These are phyloP conservation scores for Candida bentonensis DNA, from an alignment of 805 yeast genomes.

Conservation along the genomic window DNA sequence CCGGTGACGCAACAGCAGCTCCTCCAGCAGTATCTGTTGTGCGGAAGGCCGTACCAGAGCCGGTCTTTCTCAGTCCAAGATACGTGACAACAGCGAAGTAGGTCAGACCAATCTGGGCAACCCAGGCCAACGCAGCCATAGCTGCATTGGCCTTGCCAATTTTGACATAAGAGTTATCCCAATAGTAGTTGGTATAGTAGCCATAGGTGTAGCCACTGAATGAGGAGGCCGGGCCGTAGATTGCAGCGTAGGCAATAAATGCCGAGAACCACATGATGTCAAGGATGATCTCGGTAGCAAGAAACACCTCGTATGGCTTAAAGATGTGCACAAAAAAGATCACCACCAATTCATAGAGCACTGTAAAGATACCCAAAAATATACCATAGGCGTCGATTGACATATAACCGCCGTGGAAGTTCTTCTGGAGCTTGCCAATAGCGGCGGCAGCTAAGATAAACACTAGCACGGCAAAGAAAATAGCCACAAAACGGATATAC, in stretches of 20 bases:
- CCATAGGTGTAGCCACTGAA: not conserved
- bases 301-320: not conserved
- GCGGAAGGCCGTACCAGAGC: not conserved
- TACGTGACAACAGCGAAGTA: not conserved
- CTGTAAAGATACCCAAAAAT: conserved; percentile 2
- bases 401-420: not conserved
- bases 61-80: not conserved
- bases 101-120: not conserved
- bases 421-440: not conserved
- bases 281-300: not conserved
- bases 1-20: too few relatives aligned
- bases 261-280: not conserved
- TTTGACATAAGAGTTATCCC: not conserved
- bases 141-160: not conserved
- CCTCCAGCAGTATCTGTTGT: too few relatives aligned
- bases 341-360: not conserved
- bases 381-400: conserved; percentile 2
- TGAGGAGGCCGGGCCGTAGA: not conserved
- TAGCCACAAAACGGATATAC: too few relatives aligned
- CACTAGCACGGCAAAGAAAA: not conserved
- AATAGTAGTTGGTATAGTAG: not conserved
- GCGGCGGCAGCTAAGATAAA: not conserved
- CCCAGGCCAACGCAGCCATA: not conserved
- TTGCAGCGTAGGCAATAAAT: not conserved
- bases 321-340: not conserved